phyloP scores from a whole-genome alignment of 1,284 basidiomycete species.

The Sanghuangporus weigelae region DNA sequence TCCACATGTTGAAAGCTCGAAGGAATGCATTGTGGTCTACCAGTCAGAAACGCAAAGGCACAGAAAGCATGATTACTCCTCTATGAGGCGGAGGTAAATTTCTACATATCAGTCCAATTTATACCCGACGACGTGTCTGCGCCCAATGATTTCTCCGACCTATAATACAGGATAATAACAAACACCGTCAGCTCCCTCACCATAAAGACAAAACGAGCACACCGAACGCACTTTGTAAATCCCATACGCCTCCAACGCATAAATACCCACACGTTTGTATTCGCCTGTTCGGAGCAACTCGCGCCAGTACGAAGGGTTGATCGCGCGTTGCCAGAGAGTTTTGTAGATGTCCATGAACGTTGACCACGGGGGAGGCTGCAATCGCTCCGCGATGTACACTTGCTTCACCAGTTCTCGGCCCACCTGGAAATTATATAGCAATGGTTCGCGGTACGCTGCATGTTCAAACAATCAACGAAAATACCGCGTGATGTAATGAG shows the following conservation, averaged over 20 bases:
- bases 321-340: conserved; percentile 66
- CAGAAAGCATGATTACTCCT: conserved; percentile 2
- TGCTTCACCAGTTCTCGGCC: conserved; percentile 84
- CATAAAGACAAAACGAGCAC: neutral
- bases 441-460: conserved; percentile 76
- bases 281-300: conserved; percentile 68
- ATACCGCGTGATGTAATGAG: neutral
- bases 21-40: neutral
- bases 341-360: conserved; percentile 69
- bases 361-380: conserved; percentile 72
- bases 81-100: conserved; percentile 1
- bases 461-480: neutral
- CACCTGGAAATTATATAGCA: conserved; percentile 83
- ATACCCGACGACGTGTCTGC: conserved; percentile 83
- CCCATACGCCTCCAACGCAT: conserved; percentile 85
- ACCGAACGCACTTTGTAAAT: conserved; percentile 67
- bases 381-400: conserved; percentile 84
- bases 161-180: conserved; percentile 30
- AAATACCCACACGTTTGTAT: conserved; percentile 75
- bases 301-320: conserved; percentile 66
- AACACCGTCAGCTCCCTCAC: neutral
- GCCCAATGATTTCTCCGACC: conserved; percentile 89
- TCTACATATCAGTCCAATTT: conserved; percentile 45
- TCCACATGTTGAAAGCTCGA: neutral
- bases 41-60: neutral